phyloP scores from a whole-genome alignment of 495 filamentous ascomycete species.

The Cenococcum geophilum region DNA sequence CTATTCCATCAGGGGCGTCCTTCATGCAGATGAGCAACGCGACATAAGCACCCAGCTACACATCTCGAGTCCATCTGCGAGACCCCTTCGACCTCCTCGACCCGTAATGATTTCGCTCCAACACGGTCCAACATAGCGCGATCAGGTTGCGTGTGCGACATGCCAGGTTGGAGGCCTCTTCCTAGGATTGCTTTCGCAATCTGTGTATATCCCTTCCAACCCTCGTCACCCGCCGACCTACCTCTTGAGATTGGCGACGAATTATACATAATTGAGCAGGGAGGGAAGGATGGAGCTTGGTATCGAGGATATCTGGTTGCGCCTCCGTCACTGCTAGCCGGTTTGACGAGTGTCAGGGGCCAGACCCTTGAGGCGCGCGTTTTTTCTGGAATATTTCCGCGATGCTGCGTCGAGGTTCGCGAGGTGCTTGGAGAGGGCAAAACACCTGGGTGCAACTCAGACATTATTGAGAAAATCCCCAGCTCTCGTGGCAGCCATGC shows the following conservation, averaged over 20 bases:
- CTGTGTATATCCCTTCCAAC: slow-evolving; percentile 85
- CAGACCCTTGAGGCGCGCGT: slow-evolving; percentile 92
- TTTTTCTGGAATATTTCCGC: slow-evolving; percentile 94
- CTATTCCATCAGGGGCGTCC: slow-evolving; percentile 3
- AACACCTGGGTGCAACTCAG: slow-evolving; percentile 12
- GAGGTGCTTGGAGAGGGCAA: slow-evolving; percentile 42
- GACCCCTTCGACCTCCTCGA: slow-evolving; percentile 2
- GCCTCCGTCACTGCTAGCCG: slow-evolving; percentile 86
- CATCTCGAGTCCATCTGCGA: background rate
- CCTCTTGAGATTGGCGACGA: slow-evolving; percentile 96
- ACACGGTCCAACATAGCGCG: slow-evolving; percentile 15
- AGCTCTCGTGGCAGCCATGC: slow-evolving; percentile 18
- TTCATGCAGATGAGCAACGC: slow-evolving; percentile 1
- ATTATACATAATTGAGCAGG: slow-evolving; percentile 96
- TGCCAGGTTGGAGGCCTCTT: slow-evolving; percentile 72
- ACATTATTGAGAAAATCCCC: slow-evolving; percentile 16
- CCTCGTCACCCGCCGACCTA: slow-evolving; percentile 82
- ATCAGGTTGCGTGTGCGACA: slow-evolving; percentile 13
- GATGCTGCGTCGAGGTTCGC: slow-evolving; percentile 77
- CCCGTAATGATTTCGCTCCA: slow-evolving; percentile 25
- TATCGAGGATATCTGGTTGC: slow-evolving; percentile 91
- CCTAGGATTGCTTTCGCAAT: slow-evolving; percentile 97
- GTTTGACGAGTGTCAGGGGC: slow-evolving; percentile 83
- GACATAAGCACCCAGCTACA: background rate
- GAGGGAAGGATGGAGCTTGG: slow-evolving; percentile 80